Base-by-base conservation (phyloP, 2,329 filamentous ascomycete genomes). In the Ophiocordyceps polyrhachis-furcata region DNA sequence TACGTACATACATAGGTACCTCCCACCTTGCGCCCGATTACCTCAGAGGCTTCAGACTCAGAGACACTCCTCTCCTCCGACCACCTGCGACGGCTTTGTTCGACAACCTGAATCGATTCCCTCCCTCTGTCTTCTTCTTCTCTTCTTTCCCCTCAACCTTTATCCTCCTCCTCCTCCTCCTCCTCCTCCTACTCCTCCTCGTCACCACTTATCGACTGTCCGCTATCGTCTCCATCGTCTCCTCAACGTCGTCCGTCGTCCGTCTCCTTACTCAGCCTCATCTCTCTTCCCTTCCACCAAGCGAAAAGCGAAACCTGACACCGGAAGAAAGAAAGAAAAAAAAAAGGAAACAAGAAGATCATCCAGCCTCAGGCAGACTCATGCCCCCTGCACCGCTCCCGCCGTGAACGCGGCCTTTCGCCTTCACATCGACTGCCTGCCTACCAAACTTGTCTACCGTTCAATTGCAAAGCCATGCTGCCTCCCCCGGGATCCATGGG, bases 341-440 rank as follows among this genome's bases (percentile, higher is more conserved):
- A 28, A 28, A 28, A 28, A 28, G 25, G 8, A 28, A 28, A 28
- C 4, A 28, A 8, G 5, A 28, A 28, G 25, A 28, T 5, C 4
- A 28, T 28, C 25, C 25, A 28, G 25, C 25, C 25, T 28, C 25
- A 28, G 25, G 40, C 38, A 43, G 44, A 41, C 48, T 40, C 50
- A 55, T 55, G 54, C 43, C 47, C 49, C 43, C 45, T 25, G 40
- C 43, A 43, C 49, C 45, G 48, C 29, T 42, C 44, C 47, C 47
- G 49, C 50, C 48, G 49, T 52, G 50, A 54, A 51, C 43, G 32
- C 51, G 51, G 55, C 50, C 35, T 40, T 17, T 23, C 40, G 14
- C 23, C 40, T 20, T 21, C 40, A 41, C 56, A 54, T 49, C 49
- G 44, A 23, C 21, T 4, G 6, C 43, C 53, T 28, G 9, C 25